Conservation (phyloP, 805 yeast genomes). For the Yamadazyma sp. region DNA sequence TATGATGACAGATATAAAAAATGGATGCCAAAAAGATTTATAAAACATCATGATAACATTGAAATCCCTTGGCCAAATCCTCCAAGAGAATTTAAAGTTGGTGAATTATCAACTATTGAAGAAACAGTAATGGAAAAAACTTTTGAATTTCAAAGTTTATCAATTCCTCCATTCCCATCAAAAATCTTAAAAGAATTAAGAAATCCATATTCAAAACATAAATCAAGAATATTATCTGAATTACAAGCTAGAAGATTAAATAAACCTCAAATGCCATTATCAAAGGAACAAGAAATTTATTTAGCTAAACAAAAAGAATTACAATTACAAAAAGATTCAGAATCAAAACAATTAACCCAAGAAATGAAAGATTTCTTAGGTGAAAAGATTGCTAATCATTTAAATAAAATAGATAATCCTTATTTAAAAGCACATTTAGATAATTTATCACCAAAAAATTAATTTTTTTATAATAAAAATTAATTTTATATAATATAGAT, state of each 20-base stretch:
- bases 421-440: slow-evolving; percentile 38
- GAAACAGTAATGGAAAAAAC: slow-evolving; percentile 67
- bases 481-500: slow-evolving; percentile 21
- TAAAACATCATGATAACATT: slow-evolving; percentile 63
- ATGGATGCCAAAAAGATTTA: slow-evolving; percentile 75
- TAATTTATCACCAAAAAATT: slow-evolving; percentile 33
- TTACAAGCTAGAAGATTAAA: slow-evolving; percentile 58
- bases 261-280: slow-evolving; percentile 76
- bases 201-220: slow-evolving; percentile 72
- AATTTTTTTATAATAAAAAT: too few relatives aligned
- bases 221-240: slow-evolving; percentile 50
- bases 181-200: slow-evolving; percentile 67
- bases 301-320: slow-evolving; percentile 46
- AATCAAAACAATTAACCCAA: slow-evolving; percentile 43
- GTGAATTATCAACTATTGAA: slow-evolving; percentile 53
- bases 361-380: slow-evolving; percentile 59
- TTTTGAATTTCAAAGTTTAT: slow-evolving; percentile 64
- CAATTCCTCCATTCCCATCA: slow-evolving; percentile 65
- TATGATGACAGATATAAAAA: slow-evolving; percentile 72
- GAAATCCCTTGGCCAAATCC: slow-evolving; percentile 92
- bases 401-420: slow-evolving; percentile 33
- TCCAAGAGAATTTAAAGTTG: slow-evolving; percentile 48
- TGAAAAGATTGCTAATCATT: slow-evolving; percentile 40
- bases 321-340: slow-evolving; percentile 23
- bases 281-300: slow-evolving; percentile 59